Conservation (phyloP, 129 eudicot genomes). For the Escallonia rubra region DNA sequence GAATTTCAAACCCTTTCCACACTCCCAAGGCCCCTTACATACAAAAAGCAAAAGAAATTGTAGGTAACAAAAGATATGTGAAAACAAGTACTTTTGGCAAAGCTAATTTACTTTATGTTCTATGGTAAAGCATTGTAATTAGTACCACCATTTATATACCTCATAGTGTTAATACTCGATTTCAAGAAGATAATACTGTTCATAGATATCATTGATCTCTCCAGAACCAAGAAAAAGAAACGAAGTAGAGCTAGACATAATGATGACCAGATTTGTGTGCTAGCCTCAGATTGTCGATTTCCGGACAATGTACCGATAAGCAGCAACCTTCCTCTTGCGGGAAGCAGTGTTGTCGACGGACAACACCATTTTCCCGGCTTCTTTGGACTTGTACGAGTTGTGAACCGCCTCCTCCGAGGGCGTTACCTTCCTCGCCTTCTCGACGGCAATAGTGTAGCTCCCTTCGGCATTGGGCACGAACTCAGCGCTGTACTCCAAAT, state of each 20-base stretch:
- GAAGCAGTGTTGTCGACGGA: slow-evolving; percentile 78
- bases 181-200: background rate
- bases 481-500: slow-evolving; percentile 78
- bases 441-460: slow-evolving; percentile 74
- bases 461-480: slow-evolving; percentile 58
- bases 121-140: slow-evolving; percentile 2
- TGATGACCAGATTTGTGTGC: background rate
- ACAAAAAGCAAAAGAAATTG: background rate
- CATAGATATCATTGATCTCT: slow-evolving; percentile 3
- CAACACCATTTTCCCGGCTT: slow-evolving; percentile 76
- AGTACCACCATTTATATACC: slow-evolving; percentile 8
- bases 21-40: background rate
- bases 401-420: slow-evolving; percentile 60
- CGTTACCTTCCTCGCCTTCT: slow-evolving; percentile 51
- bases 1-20: background rate
- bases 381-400: slow-evolving; percentile 67
- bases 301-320: slow-evolving; percentile 79
- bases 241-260: slow-evolving; percentile 10
- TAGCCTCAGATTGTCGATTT: slow-evolving; percentile 27
- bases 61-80: background rate
- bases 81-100: background rate
- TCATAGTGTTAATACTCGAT: background rate
- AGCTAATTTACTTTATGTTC: slow-evolving; percentile 2
- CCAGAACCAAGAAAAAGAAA: slow-evolving; percentile 3
- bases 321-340: slow-evolving; percentile 68